These are phyloP conservation scores for Suillus subalutaceus DNA, from an alignment of 768 basidiomycete species.

Conservation along the genomic window DNA sequence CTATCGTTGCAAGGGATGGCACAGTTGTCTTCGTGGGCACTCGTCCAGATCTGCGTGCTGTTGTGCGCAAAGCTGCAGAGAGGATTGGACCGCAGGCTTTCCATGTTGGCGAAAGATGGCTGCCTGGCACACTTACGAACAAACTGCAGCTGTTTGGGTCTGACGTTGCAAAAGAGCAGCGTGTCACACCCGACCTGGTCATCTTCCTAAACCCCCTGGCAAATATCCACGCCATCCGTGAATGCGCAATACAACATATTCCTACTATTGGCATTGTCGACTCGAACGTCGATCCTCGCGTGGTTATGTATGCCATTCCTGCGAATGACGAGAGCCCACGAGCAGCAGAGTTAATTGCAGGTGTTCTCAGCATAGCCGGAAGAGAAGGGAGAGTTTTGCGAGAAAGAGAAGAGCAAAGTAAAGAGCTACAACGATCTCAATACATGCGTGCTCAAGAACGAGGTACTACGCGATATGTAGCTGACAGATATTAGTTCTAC, in stretches of 20 bases:
- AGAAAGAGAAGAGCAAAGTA: constrained; percentile 30
- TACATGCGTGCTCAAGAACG: constrained; percentile 12
- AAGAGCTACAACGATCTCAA: constrained; percentile 11
- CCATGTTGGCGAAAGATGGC: constrained; percentile 87
- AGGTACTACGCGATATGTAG: constrained; percentile 1
- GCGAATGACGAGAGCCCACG: constrained; percentile 96
- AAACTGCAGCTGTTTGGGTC: constrained; percentile 71
- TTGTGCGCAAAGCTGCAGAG: constrained; percentile 78
- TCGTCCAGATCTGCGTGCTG: constrained; percentile 71
- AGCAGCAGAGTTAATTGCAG: constrained; percentile 88
- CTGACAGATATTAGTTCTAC: neutral
- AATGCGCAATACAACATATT: constrained; percentile 86
- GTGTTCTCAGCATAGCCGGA: constrained; percentile 88
- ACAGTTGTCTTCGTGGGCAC: constrained; percentile 91
- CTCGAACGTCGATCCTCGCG: constrained; percentile 92
- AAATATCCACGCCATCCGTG: constrained; percentile 85
- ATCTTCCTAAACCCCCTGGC: constrained; percentile 89
- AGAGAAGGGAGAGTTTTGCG: constrained; percentile 66
- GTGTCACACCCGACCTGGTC: constrained; percentile 82
- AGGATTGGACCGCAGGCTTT: constrained; percentile 81
- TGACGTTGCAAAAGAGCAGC: constrained; percentile 52
- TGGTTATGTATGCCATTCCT: constrained; percentile 97
- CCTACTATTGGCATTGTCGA: constrained; percentile 96
- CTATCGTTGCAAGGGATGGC: constrained; percentile 79
- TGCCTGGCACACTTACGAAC: constrained; percentile 96